phyloP scores from a whole-genome alignment of 2,329 filamentous ascomycete genomes.

The Fusarium guadeloupense region DNA sequence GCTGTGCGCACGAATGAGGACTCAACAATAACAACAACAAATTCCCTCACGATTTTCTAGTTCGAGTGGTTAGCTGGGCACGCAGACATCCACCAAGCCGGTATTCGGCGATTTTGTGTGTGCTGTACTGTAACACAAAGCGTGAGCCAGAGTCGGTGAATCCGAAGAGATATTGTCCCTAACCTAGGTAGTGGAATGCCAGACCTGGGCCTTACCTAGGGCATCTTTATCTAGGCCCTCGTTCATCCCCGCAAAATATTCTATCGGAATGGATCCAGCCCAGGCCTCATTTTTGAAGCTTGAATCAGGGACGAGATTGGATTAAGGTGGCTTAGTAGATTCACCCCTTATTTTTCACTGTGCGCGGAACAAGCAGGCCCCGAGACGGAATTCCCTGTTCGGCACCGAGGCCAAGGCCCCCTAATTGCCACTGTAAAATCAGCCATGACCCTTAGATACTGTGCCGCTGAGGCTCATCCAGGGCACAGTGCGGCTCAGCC shows the following conservation, averaged over 20 bases:
- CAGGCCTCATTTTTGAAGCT: not conserved
- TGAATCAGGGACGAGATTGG: conserved; percentile 21
- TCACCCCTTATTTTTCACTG: conserved; percentile 8
- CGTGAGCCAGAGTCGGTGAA: conserved; percentile 10
- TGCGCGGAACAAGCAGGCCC: conserved; percentile 5
- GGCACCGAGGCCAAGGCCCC: not conserved
- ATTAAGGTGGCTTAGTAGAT: conserved; percentile 6
- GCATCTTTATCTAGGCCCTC: conserved; percentile 26
- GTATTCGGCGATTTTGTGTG: conserved; percentile 17
- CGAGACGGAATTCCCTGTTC: conserved; percentile 23
- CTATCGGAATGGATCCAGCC: conserved; percentile 18
- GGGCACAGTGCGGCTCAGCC: conserved; percentile 24
- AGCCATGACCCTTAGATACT: conserved; percentile 12
- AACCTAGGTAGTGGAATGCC: conserved; percentile 12
- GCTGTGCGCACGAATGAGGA: conserved; percentile 15
- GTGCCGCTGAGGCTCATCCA: conserved; percentile 5
- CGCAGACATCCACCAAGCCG: not conserved
- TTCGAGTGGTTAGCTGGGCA: not conserved
- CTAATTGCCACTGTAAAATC: conserved; percentile 32
- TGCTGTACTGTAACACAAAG: not conserved
- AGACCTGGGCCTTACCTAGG: conserved; percentile 1
- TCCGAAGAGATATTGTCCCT: conserved; percentile 17
- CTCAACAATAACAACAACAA: conserved; percentile 23
- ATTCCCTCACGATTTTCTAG: conserved; percentile 28
- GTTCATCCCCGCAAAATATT: conserved; percentile 31